Evolutionary conservation across 306 rosid genomes (phyloP), one percentile per base, ranked within the genome.

Genomic region (Prunus kanzakura): DNA sequence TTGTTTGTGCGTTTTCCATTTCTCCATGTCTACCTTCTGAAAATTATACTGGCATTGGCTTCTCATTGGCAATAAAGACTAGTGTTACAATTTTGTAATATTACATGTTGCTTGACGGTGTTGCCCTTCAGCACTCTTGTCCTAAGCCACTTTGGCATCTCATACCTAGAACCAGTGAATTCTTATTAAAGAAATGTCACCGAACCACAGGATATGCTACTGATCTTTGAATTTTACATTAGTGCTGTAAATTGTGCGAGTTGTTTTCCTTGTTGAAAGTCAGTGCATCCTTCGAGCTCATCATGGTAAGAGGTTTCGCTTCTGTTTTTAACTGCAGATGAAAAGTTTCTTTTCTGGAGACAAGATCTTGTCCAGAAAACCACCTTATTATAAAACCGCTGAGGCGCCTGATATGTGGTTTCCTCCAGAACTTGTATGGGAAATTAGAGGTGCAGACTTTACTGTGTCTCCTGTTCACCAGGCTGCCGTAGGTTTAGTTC

Each of bases 391-490:
- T 78, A 88, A 72, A 69, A 93, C 98, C 41, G 89, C 86, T 20
- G 97, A 93, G 85, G 79, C 70, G 25, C 93, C 97, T 6, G 96
- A 88, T 84, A 71, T 80, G 83, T 93, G 97, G 97, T 93, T 93
- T 78, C 71, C 76, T 11, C 85, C 97, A 0, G 82, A 85, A 72
- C 84, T 91, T 62, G 97, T 93, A 72, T 93, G 94, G 98, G 92
- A 90, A 83, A 88, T 91, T 80, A 86, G 87, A 86, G 96, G 98
- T 57, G 97, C 98, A 54, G 97, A 91, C 78, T 90, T 91, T 56
- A 91, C 98, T 22, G 79, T 91, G 54, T 91, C 98, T 4, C 98
- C 98, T 38, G 96, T 93, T 77, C 98, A 93, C 69, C 86, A 87
- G 80, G 98, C 97, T 56, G 98, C 94, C 65, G 67, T 91, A 16